Conservation (phyloP, 177 flowering plant genomes). For the Vitis hybrid region DNA sequence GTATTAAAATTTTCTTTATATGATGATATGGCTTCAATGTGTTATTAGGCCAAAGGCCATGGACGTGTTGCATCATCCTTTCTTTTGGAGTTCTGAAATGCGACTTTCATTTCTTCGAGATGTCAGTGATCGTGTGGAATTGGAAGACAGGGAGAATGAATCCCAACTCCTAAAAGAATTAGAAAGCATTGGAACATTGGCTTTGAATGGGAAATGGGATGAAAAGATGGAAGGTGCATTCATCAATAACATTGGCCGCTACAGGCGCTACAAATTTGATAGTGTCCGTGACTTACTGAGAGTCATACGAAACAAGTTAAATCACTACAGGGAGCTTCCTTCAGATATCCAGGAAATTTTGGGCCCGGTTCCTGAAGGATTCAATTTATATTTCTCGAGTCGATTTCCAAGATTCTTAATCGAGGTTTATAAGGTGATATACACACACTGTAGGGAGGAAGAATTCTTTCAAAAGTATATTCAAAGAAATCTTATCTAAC, state of each 20-base stretch:
- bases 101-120: slow-evolving; percentile 90
- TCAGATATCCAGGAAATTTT: slow-evolving; percentile 75
- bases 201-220: slow-evolving; percentile 78
- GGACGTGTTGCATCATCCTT: slow-evolving; percentile 76
- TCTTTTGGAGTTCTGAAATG: slow-evolving; percentile 80
- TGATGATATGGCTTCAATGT: not conserved
- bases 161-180: slow-evolving; percentile 62
- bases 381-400: slow-evolving; percentile 60
- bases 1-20: not conserved
- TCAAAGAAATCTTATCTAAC: slow-evolving; percentile 18
- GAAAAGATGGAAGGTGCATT: slow-evolving; percentile 77
- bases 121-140: slow-evolving; percentile 83
- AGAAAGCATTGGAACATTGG: slow-evolving; percentile 59
- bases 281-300: slow-evolving; percentile 80
- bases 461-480: slow-evolving; percentile 62
- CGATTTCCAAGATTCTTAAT: slow-evolving; percentile 81
- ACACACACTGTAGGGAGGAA: slow-evolving; percentile 52
- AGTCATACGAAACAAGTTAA: slow-evolving; percentile 81
- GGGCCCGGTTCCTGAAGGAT: slow-evolving; percentile 83
- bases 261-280: slow-evolving; percentile 76
- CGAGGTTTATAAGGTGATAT: slow-evolving; percentile 78
- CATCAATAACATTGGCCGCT: slow-evolving; percentile 63
- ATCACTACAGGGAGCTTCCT: slow-evolving; percentile 90
- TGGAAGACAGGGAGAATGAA: slow-evolving; percentile 59
- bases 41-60: slow-evolving; percentile 64